Evolutionary conservation across 2,329 filamentous ascomycete species (phyloP), one percentile per base, ranked within the genome.

Genomic region (Zymoseptoria passerinii): DNA sequence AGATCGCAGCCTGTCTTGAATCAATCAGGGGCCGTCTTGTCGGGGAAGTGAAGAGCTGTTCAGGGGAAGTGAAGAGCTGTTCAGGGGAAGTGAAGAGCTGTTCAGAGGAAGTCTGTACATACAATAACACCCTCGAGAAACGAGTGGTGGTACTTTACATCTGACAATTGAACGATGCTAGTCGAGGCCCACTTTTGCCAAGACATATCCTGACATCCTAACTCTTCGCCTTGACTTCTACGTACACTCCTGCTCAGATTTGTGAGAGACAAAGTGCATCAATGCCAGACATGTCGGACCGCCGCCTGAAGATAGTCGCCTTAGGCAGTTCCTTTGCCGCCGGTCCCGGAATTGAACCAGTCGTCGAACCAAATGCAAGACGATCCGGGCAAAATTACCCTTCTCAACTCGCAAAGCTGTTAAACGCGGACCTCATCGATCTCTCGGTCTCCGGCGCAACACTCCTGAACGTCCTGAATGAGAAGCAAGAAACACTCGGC

Each of bases 321-420:
- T 53, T 65, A 16, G 65, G 65, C 20, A 58, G 52, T 29, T 67
- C 65, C 16, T 69, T 67, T 56, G 63, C 67, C 50, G 60, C 67
- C 13, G 67, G 67, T 48, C 74, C 73, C 23, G 66, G 63, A 55
- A 72, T 76, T 56, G 61, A 65, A 48, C 72, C 73, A 9, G 67
- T 70, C 51, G 62, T 63, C n/a, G 58, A 72, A 62, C 50, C 53
- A 1, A 68, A 71, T 28, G 69, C 69, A 7, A 67, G 69, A 28
- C 62, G 66, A 16, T 75, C 73, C 9, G 68, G 62, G 10, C 65
- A 65, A 48, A 76, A 76, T 58, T 76, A 72, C 57, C 69, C 74
- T 6, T 68, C 69, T 27, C 68, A 75, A 3, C 61, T 76, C 1
- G 60, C 71, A 2, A 48, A 62, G 5, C 58, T 54, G 51, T 68